These are phyloP conservation scores for Candida sp. DNA, from an alignment of 1,139 yeast species.

Conservation along the genomic window DNA sequence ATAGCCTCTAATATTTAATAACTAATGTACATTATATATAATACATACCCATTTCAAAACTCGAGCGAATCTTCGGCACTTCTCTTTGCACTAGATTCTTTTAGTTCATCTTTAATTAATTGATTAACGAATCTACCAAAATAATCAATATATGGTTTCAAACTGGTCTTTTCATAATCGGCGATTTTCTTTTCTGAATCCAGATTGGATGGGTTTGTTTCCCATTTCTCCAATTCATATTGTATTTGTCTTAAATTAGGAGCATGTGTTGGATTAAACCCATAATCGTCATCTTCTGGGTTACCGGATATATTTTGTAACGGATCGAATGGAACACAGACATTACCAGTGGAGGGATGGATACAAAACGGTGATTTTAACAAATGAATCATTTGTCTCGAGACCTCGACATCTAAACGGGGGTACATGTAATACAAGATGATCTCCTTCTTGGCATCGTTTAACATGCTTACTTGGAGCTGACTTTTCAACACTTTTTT, in stretches of 20 bases:
- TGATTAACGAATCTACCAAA: constrained; percentile 63
- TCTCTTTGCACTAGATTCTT: constrained; percentile 38
- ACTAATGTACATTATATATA: constrained; percentile 1
- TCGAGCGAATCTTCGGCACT: constrained; percentile 35
- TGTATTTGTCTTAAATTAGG: constrained; percentile 71
- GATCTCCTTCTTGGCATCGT: constrained; percentile 81
- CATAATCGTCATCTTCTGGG: constrained; percentile 37
- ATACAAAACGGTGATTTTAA: constrained; percentile 97
- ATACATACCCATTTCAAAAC: constrained; percentile 13
- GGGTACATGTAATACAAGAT: constrained; percentile 85
- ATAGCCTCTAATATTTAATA: neutral
- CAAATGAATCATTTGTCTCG: constrained; percentile 86
- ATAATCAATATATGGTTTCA: constrained; percentile 71
- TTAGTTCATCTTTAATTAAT: constrained; percentile 55
- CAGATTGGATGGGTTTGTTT: constrained; percentile 18
- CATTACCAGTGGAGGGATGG: constrained; percentile 97
- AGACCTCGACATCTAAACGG: constrained; percentile 88
- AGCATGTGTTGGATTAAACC: constrained; percentile 76
- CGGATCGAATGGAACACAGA: constrained; percentile 92
- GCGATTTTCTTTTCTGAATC: constrained; percentile 18
- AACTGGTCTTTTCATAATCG: constrained; percentile 64
- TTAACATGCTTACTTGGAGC: constrained; percentile 40
- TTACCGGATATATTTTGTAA: constrained; percentile 30
- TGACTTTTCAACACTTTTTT: constrained; percentile 42
- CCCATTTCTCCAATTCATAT: constrained; percentile 47